Conservation (phyloP, 2,329 filamentous ascomycete genomes). For the Aspergillus flavus region DNA sequence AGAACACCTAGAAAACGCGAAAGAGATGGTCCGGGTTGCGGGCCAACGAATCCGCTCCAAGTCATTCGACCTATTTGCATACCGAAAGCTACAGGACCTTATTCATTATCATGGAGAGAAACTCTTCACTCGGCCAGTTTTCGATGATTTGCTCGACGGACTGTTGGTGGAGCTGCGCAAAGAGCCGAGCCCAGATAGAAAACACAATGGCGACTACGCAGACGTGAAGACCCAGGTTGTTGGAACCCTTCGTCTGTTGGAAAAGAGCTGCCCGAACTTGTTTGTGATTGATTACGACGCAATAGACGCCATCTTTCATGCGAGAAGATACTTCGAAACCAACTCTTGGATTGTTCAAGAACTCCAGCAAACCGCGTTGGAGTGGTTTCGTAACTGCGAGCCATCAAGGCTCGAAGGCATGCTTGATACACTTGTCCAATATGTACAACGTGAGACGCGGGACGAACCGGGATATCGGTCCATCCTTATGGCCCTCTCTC, state of each 20-base stretch:
- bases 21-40: background rate
- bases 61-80: slow-evolving; percentile 44
- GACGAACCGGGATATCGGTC: background rate
- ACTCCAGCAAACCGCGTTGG: slow-evolving; percentile 33
- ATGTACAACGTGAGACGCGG: background rate
- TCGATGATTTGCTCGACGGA: background rate
- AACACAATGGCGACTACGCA: background rate
- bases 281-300: background rate
- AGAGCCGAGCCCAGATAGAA: background rate
- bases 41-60: slow-evolving; percentile 33
- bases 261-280: background rate
- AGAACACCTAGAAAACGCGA: background rate
- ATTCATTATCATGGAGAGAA: slow-evolving; percentile 27
- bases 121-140: background rate
- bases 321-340: slow-evolving; percentile 35
- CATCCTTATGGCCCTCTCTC: slow-evolving; percentile 34
- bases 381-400: background rate
- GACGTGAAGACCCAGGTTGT: background rate
- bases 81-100: slow-evolving; percentile 46
- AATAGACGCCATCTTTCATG: background rate
- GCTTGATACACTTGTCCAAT: background rate
- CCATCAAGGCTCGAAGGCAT: background rate
- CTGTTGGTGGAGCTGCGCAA: background rate
- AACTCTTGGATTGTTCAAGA: slow-evolving; percentile 34
- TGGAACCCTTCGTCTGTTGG: background rate